Conservation (phyloP, 2,329 filamentous ascomycete species). For the Graphilbum fragrans region DNA sequence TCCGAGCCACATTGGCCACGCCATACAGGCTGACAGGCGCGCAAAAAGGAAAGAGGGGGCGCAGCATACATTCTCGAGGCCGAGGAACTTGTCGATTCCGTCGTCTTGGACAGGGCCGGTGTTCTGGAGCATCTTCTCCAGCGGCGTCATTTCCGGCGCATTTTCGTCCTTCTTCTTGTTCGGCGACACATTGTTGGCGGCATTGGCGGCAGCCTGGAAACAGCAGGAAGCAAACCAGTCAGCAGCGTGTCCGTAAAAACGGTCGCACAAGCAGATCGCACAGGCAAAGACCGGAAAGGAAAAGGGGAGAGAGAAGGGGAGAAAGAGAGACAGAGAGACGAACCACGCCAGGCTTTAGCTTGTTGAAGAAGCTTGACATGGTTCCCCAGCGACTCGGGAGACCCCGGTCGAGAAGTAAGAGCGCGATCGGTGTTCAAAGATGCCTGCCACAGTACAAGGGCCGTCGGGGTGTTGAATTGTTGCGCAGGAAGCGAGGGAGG, state of each 20-base stretch:
- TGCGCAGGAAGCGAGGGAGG: not conserved
- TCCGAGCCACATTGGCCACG: no score
- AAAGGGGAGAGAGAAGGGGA: not conserved
- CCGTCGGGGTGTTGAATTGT: no score
- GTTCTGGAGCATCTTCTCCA: slow-evolving; percentile 68
- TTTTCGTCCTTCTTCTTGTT: slow-evolving; percentile 44
- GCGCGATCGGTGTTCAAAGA: not conserved
- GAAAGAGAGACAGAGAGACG: slow-evolving; percentile 22
- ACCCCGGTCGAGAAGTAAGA: not conserved
- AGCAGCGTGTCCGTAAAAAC: not conserved
- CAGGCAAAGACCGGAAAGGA: slow-evolving; percentile 1
- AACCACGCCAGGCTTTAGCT: slow-evolving; percentile 45
- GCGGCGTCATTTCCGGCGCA: slow-evolving; percentile 45
- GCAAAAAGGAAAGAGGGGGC: not conserved
- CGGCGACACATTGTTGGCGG: slow-evolving; percentile 24
- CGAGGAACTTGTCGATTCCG: slow-evolving; percentile 96
- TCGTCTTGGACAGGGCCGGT: slow-evolving; percentile 71
- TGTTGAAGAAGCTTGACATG: slow-evolving; percentile 49
- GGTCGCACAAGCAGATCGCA: slow-evolving; percentile 1
- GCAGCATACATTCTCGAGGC: slow-evolving; percentile 82
- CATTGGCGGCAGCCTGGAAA: slow-evolving; percentile 31
- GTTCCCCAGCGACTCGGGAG: not conserved
- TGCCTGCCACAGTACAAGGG: no score
- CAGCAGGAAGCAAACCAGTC: slow-evolving; percentile 1
- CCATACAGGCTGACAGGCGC: no score